Base-by-base conservation (phyloP, 495 filamentous ascomycete genomes). In the Sordaria brevicollis region DNA sequence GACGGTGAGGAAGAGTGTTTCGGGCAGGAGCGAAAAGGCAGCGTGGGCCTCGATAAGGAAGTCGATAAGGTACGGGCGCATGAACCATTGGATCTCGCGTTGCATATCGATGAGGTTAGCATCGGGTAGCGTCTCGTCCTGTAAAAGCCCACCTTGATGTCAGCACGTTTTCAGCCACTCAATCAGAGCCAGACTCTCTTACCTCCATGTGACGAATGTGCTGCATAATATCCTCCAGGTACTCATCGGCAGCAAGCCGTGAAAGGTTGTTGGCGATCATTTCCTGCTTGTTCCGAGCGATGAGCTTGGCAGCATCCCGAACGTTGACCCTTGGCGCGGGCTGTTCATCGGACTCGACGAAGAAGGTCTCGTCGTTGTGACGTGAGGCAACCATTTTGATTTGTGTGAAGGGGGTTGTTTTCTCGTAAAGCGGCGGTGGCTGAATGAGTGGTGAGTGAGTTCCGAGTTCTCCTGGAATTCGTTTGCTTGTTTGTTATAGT, bases 21-120 rank as follows among this genome's bases (percentile, higher is more conserved):
- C 93, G 9, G 95, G 95, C 17, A 97, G 86, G 8, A 99, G 89
- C 69, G 92, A 90, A 83, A 97, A 99, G 19, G 94, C 94, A 70
- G 89, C 89, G 78, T 99, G 96, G 54, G 95, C 95, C 86, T 99
- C 95, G 75, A 97, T 91, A 67, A 99, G 87, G 84, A 99, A 99
- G 83, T 99, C 95, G 73, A 99, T 89, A 34, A 99, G 89, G 79
- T 97, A 99, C 0, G 95, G 94, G 73, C 95, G 87, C 95, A 99
- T 99, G 83, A 94, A 97, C 96, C 96, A 99, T 77, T 97, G 93
- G 69, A 99, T 98, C 83, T 99, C 95, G 65, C 93, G 91, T 80
- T 99, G 95, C 79, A 98, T 96, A 74, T 99, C 95, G 79, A 99
- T 99, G 19, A 94, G 93, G 74, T 93, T 93, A 76, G 96, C 93